Evolutionary conservation across 441 rosid genomes (phyloP), one percentile per base, ranked within the genome.

Genomic region (Kokia cookei): DNA sequence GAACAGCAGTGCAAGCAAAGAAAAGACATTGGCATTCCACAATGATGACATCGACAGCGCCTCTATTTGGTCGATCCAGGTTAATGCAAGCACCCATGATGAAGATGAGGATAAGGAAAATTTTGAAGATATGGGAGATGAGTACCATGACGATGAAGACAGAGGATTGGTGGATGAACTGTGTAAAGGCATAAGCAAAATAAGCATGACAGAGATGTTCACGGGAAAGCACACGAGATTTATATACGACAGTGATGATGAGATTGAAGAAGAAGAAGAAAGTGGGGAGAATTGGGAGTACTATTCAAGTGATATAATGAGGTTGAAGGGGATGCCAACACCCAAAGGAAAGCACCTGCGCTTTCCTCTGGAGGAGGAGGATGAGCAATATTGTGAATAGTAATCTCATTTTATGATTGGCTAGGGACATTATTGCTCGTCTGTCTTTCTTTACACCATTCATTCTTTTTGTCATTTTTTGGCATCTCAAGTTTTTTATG

Each of bases 61-160:
- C 37, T 91, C 97, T 8, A 54, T 82, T 50, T 93, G 98, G 98
- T 94, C 99, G 17, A 84, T 91, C 79, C 97, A 91, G 84, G 94
- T 75, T 29, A 88, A 89, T 73, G 89, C 92, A 66, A 86, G 96
- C 74, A 72, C 79, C 40, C 76, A 70, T 70, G 87, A 81, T 60
- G 89, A 84, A 0, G 87, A 84, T 0, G 87, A 84, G 5, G 87
- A 84, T 0, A 86, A 84, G 4, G 84, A 83, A 50, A 73, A 10
- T 26, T 35, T 65, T 15, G 82, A 70, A 37, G 88, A 78, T 5
- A 29, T 8, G 79, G 43, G 76, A 29, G 75, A 71, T 12, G 73
- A 76, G 9, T 65, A 72, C 45, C 59, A 77, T 8, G 67, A 78
- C 60, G 82, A 72, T 40, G 80, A 58, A 51, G 75, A 29, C 6